Evolutionary conservation across 2,329 filamentous ascomycete genomes (phyloP).

Genomic region (Grosmannia serpens): DNA sequence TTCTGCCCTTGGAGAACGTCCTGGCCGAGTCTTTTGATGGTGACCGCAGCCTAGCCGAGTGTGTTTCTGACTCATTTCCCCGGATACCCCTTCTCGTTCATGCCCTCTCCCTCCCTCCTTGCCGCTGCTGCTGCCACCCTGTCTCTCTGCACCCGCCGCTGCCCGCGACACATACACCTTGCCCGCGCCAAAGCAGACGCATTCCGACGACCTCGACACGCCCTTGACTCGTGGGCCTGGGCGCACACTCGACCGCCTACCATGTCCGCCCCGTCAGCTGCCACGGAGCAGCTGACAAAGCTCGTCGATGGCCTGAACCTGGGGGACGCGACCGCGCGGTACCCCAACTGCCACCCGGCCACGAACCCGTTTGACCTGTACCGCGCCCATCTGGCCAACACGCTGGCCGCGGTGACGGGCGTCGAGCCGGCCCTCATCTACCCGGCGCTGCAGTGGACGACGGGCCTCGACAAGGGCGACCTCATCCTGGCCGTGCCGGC

Average conservation of each 20-base stretch:
- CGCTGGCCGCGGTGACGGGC: slow-evolving; percentile 57
- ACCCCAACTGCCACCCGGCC: slow-evolving; percentile 50
- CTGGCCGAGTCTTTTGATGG: background rate
- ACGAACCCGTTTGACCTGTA: slow-evolving; percentile 71
- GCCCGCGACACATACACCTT: background rate
- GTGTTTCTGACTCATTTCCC: background rate
- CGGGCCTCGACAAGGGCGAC: slow-evolving; percentile 72
- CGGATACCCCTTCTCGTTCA: background rate
- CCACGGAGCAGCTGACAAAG: slow-evolving; percentile 21
- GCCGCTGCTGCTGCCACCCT: background rate
- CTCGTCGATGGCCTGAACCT: slow-evolving; percentile 24
- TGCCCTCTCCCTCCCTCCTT: background rate
- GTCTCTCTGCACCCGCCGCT: background rate
- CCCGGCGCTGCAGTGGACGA: slow-evolving; percentile 66
- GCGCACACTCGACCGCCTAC: background rate
- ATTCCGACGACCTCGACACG: background rate
- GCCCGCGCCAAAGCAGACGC: background rate
- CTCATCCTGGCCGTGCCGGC: slow-evolving; percentile 67
- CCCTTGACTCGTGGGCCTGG: too few relatives aligned
- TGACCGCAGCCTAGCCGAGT: background rate
- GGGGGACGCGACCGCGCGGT: slow-evolving; percentile 26
- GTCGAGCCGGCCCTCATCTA: slow-evolving; percentile 63
- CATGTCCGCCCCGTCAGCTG: slow-evolving; percentile 5
- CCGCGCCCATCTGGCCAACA: slow-evolving; percentile 60
- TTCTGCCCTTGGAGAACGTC: background rate